phyloP scores from a whole-genome alignment of 345 rosid genomes.

The Arabidopsis arenosa region DNA sequence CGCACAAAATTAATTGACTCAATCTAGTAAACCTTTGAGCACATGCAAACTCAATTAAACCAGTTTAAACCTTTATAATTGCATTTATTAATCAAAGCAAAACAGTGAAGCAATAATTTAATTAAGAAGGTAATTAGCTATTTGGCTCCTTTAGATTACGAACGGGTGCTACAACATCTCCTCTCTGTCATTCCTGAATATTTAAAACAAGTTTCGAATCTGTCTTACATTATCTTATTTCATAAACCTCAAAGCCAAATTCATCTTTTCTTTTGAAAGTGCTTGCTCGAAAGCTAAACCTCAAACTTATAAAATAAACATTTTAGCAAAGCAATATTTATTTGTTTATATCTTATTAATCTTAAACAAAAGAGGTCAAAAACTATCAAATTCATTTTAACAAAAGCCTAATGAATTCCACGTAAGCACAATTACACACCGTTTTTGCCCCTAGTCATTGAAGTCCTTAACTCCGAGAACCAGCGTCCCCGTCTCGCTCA shows the following conservation, averaged over 20 bases:
- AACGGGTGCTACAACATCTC: constrained; percentile 27
- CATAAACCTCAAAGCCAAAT: constrained; percentile 13
- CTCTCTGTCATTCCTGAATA: constrained; percentile 26
- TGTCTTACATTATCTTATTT: constrained; percentile 10
- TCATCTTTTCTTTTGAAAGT: constrained; percentile 17
- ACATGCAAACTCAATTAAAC: constrained; percentile 22
- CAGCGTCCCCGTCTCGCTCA: constrained; percentile 38
- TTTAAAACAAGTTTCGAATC: constrained; percentile 15
- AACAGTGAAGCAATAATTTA: background rate
- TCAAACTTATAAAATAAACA: background rate
- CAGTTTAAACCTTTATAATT: background rate
- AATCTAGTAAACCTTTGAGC: constrained; percentile 33
- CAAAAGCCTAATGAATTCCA: constrained; percentile 12
- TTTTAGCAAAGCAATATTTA: background rate
- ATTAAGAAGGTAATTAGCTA: constrained; percentile 28
- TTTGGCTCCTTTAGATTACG: constrained; percentile 39
- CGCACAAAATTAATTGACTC: background rate
- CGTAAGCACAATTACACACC: background rate
- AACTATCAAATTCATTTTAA: too few relatives aligned
- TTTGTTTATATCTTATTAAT: background rate
- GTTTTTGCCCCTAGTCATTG: background rate
- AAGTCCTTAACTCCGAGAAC: constrained; percentile 12
- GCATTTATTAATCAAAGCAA: background rate
- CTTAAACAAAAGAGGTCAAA: too few relatives aligned
- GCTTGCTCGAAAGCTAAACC: constrained; percentile 27